These are phyloP conservation scores for Cylindrodendrum hubeiense DNA, from an alignment of 2,329 filamentous ascomycete species.

Conservation along the genomic window DNA sequence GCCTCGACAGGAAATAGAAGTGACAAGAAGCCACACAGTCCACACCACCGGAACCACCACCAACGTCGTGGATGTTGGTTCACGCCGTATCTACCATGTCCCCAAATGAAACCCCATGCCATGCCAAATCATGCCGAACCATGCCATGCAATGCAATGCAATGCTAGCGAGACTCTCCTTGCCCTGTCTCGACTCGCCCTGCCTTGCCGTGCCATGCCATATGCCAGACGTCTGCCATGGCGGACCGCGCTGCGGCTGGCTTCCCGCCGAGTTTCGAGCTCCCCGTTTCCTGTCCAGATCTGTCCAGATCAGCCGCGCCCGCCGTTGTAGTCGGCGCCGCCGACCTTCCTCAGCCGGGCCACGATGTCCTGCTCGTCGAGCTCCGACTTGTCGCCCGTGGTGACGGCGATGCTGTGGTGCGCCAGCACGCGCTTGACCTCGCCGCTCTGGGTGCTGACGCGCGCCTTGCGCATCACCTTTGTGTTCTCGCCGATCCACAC, in stretches of 20 bases:
- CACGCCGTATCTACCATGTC: background rate
- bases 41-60: background rate
- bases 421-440: constrained; percentile 72
- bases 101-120: background rate
- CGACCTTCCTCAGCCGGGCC: constrained; percentile 71
- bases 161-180: background rate
- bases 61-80: background rate
- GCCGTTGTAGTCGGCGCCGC: constrained; percentile 79
- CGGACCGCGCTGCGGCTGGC: background rate
- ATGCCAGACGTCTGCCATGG: background rate
- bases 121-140: background rate
- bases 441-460: constrained; percentile 75
- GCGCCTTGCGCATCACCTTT: constrained; percentile 77
- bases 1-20: background rate
- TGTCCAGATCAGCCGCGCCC: constrained; percentile 61
- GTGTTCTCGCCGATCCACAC: constrained; percentile 76
- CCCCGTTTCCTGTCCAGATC: too few species aligned
- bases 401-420: constrained; percentile 76
- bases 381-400: constrained; percentile 71
- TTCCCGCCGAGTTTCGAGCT: too few species aligned
- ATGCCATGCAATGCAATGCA: background rate
- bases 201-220: background rate
- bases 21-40: background rate
- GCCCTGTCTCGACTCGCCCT: too few species aligned
- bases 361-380: constrained; percentile 73